Conservation (phyloP, 2,329 filamentous ascomycete species). For the Colletotrichum viniferum region DNA sequence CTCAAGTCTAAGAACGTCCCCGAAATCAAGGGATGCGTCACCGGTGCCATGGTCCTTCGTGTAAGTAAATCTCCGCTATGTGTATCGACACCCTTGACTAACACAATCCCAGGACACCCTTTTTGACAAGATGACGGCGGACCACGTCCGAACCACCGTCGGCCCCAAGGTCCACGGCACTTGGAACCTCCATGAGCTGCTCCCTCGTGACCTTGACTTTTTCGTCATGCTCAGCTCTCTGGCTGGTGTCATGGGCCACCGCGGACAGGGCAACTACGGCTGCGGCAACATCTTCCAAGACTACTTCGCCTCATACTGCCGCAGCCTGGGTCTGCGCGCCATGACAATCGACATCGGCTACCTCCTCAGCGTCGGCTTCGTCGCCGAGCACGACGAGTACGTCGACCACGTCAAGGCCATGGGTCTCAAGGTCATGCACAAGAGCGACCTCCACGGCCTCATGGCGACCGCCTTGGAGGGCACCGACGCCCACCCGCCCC, state of each 20-base stretch:
- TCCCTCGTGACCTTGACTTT: constrained; percentile 36
- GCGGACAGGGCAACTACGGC: constrained; percentile 46
- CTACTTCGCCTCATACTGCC: constrained; percentile 45
- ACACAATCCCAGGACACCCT: constrained; percentile 16
- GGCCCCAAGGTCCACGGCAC: constrained; percentile 38
- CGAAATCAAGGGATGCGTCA: constrained; percentile 3
- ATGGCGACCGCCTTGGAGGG: constrained; percentile 13
- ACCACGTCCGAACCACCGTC: constrained; percentile 27
- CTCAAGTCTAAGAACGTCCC: constrained; percentile 9
- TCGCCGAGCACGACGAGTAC: constrained; percentile 47
- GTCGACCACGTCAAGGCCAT: constrained; percentile 18
- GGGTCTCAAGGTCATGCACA: constrained; percentile 13
- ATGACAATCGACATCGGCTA: constrained; percentile 57
- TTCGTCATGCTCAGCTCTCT: constrained; percentile 38
- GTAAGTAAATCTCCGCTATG: neutral
- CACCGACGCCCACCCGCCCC: neutral
- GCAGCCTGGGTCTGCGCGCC: constrained; percentile 42
- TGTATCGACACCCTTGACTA: neutral
- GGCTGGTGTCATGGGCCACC: constrained; percentile 29
- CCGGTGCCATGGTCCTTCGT: constrained; percentile 15
- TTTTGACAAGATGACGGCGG: constrained; percentile 31
- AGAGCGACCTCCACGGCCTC: constrained; percentile 11
- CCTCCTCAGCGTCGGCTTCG: constrained; percentile 54
- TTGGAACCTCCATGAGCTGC: constrained; percentile 32
- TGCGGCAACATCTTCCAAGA: constrained; percentile 49